Evolutionary conservation across 129 eudicot species (phyloP), one percentile per base, ranked within the genome.

Genomic region (Arctium minus): DNA sequence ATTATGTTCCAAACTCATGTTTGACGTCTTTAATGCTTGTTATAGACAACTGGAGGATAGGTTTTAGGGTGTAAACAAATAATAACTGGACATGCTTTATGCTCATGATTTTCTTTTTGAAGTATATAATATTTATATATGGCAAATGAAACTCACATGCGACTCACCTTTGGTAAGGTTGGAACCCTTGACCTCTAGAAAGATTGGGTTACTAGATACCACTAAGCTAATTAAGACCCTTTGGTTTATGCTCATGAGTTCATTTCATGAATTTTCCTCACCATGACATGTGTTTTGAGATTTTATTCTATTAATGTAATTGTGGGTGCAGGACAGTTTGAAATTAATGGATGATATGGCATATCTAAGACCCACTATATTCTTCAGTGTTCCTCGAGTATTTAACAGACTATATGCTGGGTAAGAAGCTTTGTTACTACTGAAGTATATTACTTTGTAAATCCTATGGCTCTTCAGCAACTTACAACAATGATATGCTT

Each of bases 291-390:
- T 46, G 17, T 39, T 22, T 74, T 74, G 79, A 74, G 48, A 13
- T 36, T 78, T 48, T 42, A 8, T 35, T 44, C 10, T 76, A 32
- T 40, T 18, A 0, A 15, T 53, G 65, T 53, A 53, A 53, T 78
- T 38, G 37, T 75, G n/a, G 27, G 48, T 83, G 65, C 88, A 90
- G 94, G 94, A 90, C 79, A 82, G 69, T 75, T 72, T 88, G 87
- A 90, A 90, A 85, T 62, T 90, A 84, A 71, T 90, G 91, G 94
- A 90, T 46, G 94, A 90, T 84, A 79, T 90, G 87, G 85, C 87
- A 2, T 86, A 70, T 81, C 82, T 90, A 32, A 86, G 86, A 76
- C 94, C 94, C 18, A 90, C 94, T 62, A 64, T 90, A 79, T 90
- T 90, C 80, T 83, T 84, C 86, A 88, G 94, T 27, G 94, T 90